Percentiles rank a stretch among this genome's conserved stretches.
These are phyloP conservation scores for Nigrospora osmanthi DNA, from an alignment of 2,329 filamentous ascomycete genomes.

Conservation along the genomic window DNA sequence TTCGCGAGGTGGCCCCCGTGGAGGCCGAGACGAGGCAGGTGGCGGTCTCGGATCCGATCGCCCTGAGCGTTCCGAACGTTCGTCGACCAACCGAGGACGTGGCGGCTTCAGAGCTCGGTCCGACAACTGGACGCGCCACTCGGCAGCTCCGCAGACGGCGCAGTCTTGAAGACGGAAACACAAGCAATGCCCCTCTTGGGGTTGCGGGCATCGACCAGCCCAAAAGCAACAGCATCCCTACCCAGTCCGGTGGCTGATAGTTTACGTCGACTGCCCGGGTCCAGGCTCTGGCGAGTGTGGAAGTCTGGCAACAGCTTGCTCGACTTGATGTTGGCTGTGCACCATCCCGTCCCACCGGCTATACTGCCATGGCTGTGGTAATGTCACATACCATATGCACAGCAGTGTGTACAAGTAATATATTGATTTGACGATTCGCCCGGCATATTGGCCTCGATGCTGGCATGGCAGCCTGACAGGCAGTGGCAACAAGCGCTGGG, in stretches of 20 bases:
- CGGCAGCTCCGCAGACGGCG: slow-evolving; percentile 1
- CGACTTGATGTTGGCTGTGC: neutral
- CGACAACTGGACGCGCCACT: slow-evolving; percentile 15
- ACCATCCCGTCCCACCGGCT: neutral
- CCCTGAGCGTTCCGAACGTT: slow-evolving; percentile 4
- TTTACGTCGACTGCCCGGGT: neutral
- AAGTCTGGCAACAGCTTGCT: neutral
- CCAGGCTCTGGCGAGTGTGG: neutral
- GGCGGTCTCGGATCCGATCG: slow-evolving; percentile 6
- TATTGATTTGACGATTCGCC: slow-evolving; percentile 1
- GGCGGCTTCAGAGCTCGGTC: slow-evolving; percentile 13
- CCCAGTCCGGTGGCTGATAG: neutral
- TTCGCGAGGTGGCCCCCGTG: slow-evolving; percentile 10
- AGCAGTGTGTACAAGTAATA: slow-evolving; percentile 2
- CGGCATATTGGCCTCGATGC: neutral
- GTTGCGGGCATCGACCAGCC: neutral
- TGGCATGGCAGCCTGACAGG: neutral
- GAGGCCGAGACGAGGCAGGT: slow-evolving; percentile 9
- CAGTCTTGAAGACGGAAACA: neutral
- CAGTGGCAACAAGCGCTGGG: neutral
- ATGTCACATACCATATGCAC: neutral
- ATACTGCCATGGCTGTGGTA: neutral
- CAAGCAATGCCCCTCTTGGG: no score
- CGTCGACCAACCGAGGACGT: slow-evolving; percentile 9
- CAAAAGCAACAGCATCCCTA: neutral